Evolutionary conservation across 495 filamentous ascomycete species (phyloP), one percentile per base, ranked within the genome.

Genomic region (Ascobolus immersus): DNA sequence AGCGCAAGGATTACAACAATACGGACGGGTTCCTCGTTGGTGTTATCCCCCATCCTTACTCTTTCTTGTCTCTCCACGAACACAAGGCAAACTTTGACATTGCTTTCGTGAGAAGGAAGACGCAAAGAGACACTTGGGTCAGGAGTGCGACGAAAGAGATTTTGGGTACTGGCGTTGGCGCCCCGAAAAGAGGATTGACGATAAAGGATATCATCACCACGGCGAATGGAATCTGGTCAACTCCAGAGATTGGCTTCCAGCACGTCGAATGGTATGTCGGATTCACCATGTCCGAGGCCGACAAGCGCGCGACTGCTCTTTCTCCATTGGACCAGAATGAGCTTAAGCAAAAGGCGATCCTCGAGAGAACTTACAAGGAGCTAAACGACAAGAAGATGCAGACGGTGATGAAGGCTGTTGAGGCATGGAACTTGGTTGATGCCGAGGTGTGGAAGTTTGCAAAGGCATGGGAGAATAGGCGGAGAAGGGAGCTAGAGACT

Each of bases 401-500:
- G 31, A 53, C 44, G 29, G 51, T 79, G 19, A 59, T 62, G 25
- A 60, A 61, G 15, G 67, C 71, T 25, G 62, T 76, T 12, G 86
- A 93, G 59, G 73, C 76, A 39, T 96, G 86, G 86, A 91, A 84
- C 52, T 42, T 92, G 41, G 81, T 77, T 4, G 80, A 92, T 52
- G 74, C 77, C 6, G 86, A 96, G 55, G 77, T 73, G 2, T 96
- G 86, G 86, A 65, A 69, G 44, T 93, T 96, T 44, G 73, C 77
- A 6, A 59, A 71, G 42, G 84, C 86, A 0, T 84, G 60, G 35
- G 41, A 58, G 21, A 73, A 67, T 13, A 47, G 76, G 26, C 54
- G 58, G 21, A 44, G 51, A 28, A 51, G 71, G 17, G 74, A 78
- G 55, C 55, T 72, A 38, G 38, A 49, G 39, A 58, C 60, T 53